phyloP scores from a whole-genome alignment of 1,284 basidiomycete genomes.

The Tilletia setariae region DNA sequence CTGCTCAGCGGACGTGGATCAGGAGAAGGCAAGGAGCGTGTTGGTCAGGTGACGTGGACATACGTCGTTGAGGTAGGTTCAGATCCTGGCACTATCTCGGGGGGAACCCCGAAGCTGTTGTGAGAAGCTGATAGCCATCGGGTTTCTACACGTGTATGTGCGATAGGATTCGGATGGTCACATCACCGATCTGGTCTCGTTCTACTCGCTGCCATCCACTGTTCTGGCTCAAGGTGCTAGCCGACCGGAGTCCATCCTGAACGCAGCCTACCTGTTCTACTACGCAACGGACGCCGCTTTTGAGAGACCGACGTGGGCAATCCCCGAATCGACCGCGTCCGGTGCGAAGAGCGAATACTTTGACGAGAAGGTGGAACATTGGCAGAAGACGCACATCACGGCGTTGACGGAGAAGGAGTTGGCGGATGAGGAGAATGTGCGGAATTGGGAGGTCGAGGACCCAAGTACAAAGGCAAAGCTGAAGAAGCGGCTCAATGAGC shows the following conservation, averaged over 20 bases:
- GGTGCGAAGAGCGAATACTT: slow-evolving; percentile 9
- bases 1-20: slow-evolving; percentile 79
- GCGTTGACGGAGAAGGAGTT: slow-evolving; percentile 35
- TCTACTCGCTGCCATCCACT: slow-evolving; percentile 92
- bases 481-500: slow-evolving; percentile 68
- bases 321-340: neutral
- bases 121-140: neutral
- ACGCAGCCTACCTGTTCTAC: slow-evolving; percentile 91
- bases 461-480: slow-evolving; percentile 65
- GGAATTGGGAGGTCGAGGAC: slow-evolving; percentile 52
- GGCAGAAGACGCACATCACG: slow-evolving; percentile 35
- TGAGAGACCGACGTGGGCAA: neutral
- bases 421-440: slow-evolving; percentile 32
- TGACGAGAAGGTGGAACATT: slow-evolving; percentile 21
- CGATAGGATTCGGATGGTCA: slow-evolving; percentile 71
- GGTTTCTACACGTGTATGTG: slow-evolving; percentile 12
- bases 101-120: neutral
- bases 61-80: slow-evolving; percentile 85
- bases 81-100: neutral
- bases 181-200: slow-evolving; percentile 94
- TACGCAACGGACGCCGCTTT: slow-evolving; percentile 61
- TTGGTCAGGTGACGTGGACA: slow-evolving; percentile 84
- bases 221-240: slow-evolving; percentile 61
- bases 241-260: slow-evolving; percentile 63
- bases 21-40: slow-evolving; percentile 57